Evolutionary conservation across 78 protist species (phyloP).

Genomic region (Dictyostelium capitatum): DNA sequence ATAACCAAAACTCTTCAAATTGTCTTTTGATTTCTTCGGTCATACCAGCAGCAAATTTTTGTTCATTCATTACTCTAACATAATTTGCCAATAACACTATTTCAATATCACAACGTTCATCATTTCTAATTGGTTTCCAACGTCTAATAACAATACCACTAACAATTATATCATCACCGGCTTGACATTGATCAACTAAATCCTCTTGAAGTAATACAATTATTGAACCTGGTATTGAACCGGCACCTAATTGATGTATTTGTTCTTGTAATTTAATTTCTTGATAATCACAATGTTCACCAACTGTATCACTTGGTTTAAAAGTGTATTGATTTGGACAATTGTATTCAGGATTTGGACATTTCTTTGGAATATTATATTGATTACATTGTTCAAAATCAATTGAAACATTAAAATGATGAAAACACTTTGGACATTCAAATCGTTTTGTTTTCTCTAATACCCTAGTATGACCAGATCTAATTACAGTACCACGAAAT

Average conservation of each 20-base stretch:
- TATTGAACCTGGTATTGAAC: slow-evolving; percentile 94
- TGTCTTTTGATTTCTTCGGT: slow-evolving; percentile 73
- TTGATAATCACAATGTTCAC: slow-evolving; percentile 72
- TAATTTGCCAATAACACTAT: slow-evolving; percentile 83
- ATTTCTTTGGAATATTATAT: slow-evolving; percentile 35
- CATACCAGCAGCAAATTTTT: slow-evolving; percentile 1
- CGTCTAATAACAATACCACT: slow-evolving; percentile 81
- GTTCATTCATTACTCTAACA: slow-evolving; percentile 84
- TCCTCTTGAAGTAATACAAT: slow-evolving; percentile 91
- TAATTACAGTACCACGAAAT: slow-evolving; percentile 60
- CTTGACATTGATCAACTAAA: slow-evolving; percentile 92
- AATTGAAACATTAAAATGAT: slow-evolving; percentile 22
- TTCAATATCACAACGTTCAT: slow-evolving; percentile 89
- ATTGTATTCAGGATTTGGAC: slow-evolving; percentile 41
- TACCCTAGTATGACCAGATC: slow-evolving; percentile 32
- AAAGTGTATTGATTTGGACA: neutral
- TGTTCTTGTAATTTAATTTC: slow-evolving; percentile 94
- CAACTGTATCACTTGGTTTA: neutral
- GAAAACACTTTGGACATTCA: slow-evolving; percentile 30
- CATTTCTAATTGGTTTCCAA: slow-evolving; percentile 72
- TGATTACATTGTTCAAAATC: slow-evolving; percentile 64
- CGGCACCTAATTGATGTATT: slow-evolving; percentile 81
- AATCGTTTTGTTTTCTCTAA: slow-evolving; percentile 39
- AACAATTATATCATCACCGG: slow-evolving; percentile 95
- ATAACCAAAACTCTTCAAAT: slow-evolving; percentile 84